Conservation (phyloP, 768 basidiomycete species). For the Suillus discolor region DNA sequence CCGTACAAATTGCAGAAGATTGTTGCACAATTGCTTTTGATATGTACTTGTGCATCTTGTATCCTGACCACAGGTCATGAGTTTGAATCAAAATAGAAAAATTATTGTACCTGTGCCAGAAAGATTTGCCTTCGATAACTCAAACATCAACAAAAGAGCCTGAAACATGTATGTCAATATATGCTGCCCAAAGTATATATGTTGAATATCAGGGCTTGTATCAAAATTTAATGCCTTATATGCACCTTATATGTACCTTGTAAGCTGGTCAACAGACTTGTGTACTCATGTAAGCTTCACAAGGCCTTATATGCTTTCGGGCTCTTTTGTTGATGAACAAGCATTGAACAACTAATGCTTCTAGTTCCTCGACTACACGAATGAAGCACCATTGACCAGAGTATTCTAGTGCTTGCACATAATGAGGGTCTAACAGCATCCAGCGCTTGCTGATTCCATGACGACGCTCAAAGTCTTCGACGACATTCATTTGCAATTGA, state of each 20-base stretch:
- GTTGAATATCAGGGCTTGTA: too few species aligned
- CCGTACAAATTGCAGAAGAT: slow-evolving; percentile 33
- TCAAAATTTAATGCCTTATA: too few species aligned
- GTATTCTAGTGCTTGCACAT: slow-evolving; percentile 16
- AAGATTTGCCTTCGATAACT: slow-evolving; percentile 41
- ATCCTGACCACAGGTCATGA: slow-evolving; percentile 26
- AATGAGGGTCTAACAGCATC: slow-evolving; percentile 27
- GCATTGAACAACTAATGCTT: slow-evolving; percentile 35
- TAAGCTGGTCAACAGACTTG: too few species aligned
- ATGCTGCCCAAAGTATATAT: too few species aligned
- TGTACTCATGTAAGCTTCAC: too few species aligned
- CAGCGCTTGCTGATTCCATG: slow-evolving; percentile 31
- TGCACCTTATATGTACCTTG: too few species aligned
- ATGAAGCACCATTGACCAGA: slow-evolving; percentile 21
- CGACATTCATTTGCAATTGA: slow-evolving; percentile 8
- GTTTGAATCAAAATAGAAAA: neutral
- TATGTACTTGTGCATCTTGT: slow-evolving; percentile 36
- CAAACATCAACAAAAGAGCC: too few species aligned
- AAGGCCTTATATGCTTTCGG: too few species aligned
- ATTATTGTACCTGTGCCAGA: slow-evolving; percentile 34
- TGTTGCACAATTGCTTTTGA: slow-evolving; percentile 34
- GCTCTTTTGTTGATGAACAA: too few species aligned
- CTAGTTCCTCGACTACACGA: slow-evolving; percentile 33
- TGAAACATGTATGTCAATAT: too few species aligned
- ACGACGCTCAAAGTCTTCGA: slow-evolving; percentile 15